Evolutionary conservation across 2,329 filamentous ascomycete genomes (phyloP).

Genomic region (Chaetomiaceae sp.): DNA sequence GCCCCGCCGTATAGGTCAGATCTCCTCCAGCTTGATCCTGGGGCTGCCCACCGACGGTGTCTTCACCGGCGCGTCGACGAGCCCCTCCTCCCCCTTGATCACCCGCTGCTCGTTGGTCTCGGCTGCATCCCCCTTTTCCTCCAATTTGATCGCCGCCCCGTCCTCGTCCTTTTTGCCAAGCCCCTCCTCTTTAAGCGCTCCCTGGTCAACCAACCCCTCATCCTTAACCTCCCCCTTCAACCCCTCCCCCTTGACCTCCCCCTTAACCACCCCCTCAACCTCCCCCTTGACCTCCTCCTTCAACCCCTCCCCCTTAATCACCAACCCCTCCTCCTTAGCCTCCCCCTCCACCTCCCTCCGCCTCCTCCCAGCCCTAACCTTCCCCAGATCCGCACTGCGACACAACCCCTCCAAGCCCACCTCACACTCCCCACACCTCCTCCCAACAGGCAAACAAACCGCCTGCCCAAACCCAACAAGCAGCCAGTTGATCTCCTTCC

Average conservation of each 20-base stretch:
- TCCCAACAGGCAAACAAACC: conserved; percentile 74
- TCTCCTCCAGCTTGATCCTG: not conserved
- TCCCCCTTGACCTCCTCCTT: conserved; percentile 27
- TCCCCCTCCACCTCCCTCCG: conserved; percentile 36
- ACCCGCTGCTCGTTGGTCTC: not conserved
- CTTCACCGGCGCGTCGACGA: not conserved
- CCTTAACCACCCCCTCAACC: conserved; percentile 12
- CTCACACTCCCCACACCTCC: conserved; percentile 80
- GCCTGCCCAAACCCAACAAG: conserved; percentile 86
- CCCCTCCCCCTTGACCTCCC: conserved; percentile 27
- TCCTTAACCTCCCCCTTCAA: conserved; percentile 9
- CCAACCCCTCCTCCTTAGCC: conserved; percentile 24
- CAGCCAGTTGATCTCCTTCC: conserved; percentile 89
- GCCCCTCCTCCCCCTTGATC: not conserved
- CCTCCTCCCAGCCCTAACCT: conserved; percentile 55
- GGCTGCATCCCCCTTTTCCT: not conserved
- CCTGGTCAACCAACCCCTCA: not conserved
- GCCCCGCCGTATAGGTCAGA: too few species aligned
- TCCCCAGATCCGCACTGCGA: conserved; percentile 61
- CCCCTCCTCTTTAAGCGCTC: not conserved
- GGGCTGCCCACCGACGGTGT: too few species aligned
- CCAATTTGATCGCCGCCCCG: too few species aligned
- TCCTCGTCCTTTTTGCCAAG: not conserved
- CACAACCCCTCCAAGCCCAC: conserved; percentile 73
- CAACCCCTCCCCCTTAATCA: conserved; percentile 18